Evolutionary conservation across 2,329 filamentous ascomycete species (phyloP).

Genomic region (Penicillium brevicompactum): DNA sequence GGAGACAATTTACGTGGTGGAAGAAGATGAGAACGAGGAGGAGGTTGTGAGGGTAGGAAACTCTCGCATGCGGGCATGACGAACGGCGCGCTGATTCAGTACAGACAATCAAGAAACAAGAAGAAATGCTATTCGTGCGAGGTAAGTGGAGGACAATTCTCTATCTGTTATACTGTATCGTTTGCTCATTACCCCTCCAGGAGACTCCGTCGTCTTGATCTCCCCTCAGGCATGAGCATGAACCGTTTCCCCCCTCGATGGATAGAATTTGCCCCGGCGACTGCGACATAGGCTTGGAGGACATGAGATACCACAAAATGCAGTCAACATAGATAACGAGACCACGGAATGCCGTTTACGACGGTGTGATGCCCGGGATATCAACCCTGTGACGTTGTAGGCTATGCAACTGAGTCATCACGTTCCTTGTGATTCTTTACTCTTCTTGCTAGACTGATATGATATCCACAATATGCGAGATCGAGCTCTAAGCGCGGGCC

Average conservation of each 20-base stretch:
- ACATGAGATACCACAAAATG: constrained; percentile 21
- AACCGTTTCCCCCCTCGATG: constrained; percentile 9
- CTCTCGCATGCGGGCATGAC: not conserved
- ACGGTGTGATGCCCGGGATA: constrained; percentile 1
- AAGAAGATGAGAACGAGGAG: constrained; percentile 79
- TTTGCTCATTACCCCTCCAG: constrained; percentile 48
- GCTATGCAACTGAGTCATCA: constrained; percentile 4
- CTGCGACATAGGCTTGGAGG: constrained; percentile 12
- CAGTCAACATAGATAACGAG: constrained; percentile 24
- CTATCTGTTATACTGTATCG: not conserved
- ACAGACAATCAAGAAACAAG: constrained; percentile 92
- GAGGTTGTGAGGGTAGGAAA: constrained; percentile 69
- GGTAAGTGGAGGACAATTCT: constrained; percentile 56
- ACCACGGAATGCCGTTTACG: constrained; percentile 24
- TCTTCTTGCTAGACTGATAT: not conserved
- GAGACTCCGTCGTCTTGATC: constrained; percentile 73
- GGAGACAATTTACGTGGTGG: constrained; percentile 92
- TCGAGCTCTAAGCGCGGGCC: not conserved
- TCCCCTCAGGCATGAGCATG: constrained; percentile 58
- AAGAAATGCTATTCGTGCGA: constrained; percentile 98
- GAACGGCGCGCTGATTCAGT: constrained; percentile 11
- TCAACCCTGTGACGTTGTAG: not conserved
- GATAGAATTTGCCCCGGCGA: constrained; percentile 22
- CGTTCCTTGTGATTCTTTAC: constrained; percentile 3
- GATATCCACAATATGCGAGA: not conserved